These are phyloP conservation scores for Fusarium ramigenum DNA, from an alignment of 2,329 filamentous ascomycete genomes.

Conservation along the genomic window DNA sequence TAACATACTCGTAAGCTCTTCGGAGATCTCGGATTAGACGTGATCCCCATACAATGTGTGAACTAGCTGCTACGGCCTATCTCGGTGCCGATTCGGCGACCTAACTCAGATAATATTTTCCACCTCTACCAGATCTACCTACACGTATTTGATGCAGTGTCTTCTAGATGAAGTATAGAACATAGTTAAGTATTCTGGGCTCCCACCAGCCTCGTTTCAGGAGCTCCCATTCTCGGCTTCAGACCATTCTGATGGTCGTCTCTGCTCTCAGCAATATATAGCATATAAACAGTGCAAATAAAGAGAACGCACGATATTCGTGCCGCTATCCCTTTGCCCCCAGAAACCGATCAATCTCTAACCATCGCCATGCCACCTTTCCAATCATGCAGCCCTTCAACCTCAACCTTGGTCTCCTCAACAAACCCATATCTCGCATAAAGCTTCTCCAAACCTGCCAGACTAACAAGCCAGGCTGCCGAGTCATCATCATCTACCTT, in stretches of 20 bases:
- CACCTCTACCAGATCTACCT: fast-evolving
- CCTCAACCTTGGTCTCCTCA: neutral
- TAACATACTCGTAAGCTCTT: neutral
- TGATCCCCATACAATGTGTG: neutral
- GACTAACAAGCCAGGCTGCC: neutral
- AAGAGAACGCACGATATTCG: fast-evolving
- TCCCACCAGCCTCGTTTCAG: neutral
- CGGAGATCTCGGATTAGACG: neutral
- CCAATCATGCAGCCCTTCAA: neutral
- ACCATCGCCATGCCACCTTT: constrained; percentile 11
- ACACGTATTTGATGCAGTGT: neutral
- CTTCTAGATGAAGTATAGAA: too few relatives aligned
- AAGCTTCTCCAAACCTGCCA: neutral
- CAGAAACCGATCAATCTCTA: neutral
- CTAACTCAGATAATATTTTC: fast-evolving
- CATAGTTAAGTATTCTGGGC: fast-evolving
- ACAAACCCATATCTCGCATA: neutral
- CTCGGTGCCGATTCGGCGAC: neutral
- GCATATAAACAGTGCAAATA: fast-evolving
- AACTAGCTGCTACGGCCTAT: neutral
- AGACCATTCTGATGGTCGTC: neutral
- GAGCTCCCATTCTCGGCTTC: fast-evolving
- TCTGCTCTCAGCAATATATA: neutral
- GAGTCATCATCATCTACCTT: neutral
- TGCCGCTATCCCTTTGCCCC: fast-evolving